These are phyloP conservation scores for Apophysomyces sp. DNA, from an alignment of 371 early-diverging fungal species.

Conservation along the genomic window DNA sequence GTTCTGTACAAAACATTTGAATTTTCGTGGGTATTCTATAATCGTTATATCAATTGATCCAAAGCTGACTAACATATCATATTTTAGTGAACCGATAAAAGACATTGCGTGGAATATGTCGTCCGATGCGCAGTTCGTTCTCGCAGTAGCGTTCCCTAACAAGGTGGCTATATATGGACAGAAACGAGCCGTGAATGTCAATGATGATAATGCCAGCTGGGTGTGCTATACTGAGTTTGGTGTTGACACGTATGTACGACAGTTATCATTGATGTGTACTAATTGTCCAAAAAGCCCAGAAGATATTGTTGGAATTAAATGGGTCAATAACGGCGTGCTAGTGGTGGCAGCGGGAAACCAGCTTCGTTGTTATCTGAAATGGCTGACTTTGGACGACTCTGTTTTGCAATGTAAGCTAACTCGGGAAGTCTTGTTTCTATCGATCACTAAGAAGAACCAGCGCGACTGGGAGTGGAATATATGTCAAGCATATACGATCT, in stretches of 20 bases:
- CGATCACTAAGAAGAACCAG: not conserved
- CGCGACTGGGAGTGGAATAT: slow-evolving; percentile 24
- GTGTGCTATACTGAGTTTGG: slow-evolving; percentile 42
- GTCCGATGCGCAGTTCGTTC: slow-evolving; percentile 69
- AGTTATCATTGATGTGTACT: not conserved
- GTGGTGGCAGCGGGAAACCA: slow-evolving; percentile 62
- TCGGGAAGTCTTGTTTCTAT: not conserved
- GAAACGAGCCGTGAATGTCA: slow-evolving; percentile 29
- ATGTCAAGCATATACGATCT: slow-evolving; percentile 59
- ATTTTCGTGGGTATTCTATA: slow-evolving; percentile 21
- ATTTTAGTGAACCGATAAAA: slow-evolving; percentile 32
- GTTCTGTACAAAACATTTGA: slow-evolving; percentile 12
- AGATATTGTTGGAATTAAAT: slow-evolving; percentile 52
- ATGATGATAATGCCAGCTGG: slow-evolving; percentile 34
- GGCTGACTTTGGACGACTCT: slow-evolving; percentile 56
- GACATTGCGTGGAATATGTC: slow-evolving; percentile 73
- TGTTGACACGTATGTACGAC: slow-evolving; percentile 35
- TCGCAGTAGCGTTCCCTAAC: slow-evolving; percentile 59
- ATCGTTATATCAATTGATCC: not conserved
- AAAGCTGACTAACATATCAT: not conserved
- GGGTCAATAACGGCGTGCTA: slow-evolving; percentile 69
- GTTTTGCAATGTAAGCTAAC: slow-evolving; percentile 29
- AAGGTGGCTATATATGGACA: slow-evolving; percentile 56
- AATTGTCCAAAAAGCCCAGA: slow-evolving; percentile 17
- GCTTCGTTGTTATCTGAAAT: slow-evolving; percentile 61